Base-by-base conservation (phyloP, 257 asterid genomes). In the Forsythia suspensa region DNA sequence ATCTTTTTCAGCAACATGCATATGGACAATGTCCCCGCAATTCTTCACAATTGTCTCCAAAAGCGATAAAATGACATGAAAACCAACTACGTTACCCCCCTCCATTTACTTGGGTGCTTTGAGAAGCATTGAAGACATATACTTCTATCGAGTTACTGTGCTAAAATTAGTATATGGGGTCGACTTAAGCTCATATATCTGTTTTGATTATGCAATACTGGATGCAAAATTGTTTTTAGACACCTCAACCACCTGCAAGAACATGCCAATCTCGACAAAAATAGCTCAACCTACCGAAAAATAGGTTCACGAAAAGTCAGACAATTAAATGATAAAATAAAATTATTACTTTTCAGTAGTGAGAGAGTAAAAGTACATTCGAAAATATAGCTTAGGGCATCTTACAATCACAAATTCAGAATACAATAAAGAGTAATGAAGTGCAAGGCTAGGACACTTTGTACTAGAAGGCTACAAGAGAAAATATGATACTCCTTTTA, bases 31-130 rank as follows among this genome's bases (percentile, higher is more conserved):
- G 83, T 91, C 93, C 72, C 93, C 92, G 20, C 97, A 91, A 78
- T 91, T 91, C 90, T 91, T 91, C 85, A 91, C 93, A 86, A 91
- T 82, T 63, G 97, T 90, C 90, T 91, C 97, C 87, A 91, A 80
- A 44, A 91, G 86, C 97, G 90, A 84, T 63, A 86, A 74, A 75
- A 84, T 61, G 79, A 77, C 74, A 72, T 12, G 59, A 77, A 80
- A 78, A 74, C 9, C 72, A 70, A 37, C 9, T 41, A 10, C 61
- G 42, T 75, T 40, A 61, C 74, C n/a, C 34, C 24, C 40, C 40
- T 43, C 3, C 68, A 21, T 74, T 52, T 48, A 36, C 13, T 10
- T 16, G 65, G 21, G 37, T 46, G 48, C 43, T 5, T 70, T 39
- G 67, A 70, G 70, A 76, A 46, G 70, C 74, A 57, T 63, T 29